Base-by-base conservation (phyloP, 805 yeast species). In the Dipodascus geniculatus region DNA sequence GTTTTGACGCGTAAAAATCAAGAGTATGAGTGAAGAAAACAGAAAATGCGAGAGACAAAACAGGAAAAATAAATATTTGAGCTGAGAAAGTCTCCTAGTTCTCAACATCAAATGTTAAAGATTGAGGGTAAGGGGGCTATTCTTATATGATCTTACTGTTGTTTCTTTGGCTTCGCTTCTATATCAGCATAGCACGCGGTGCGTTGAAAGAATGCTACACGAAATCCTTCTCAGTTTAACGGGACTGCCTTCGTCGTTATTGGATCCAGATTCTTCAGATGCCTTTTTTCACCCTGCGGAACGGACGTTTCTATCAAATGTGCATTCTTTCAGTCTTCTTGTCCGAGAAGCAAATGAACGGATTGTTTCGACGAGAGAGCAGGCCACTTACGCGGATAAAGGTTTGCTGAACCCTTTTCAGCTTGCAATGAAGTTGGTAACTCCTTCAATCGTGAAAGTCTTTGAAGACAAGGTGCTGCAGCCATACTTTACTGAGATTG, bases 171-270 rank as follows among this genome's bases (percentile, higher is more conserved):
- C 8, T n/a, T n/a, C n/a, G 17, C 19, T 42, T 9, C 8, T 42
- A n/a, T 9, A 42, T 42, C 9, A n/a, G 19, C n/a, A n/a, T n/a
- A n/a, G n/a, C n/a, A n/a, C n/a, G n/a, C n/a, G n/a, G n/a, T n/a
- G n/a, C n/a, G n/a, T n/a, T n/a, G n/a, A n/a, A n/a, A n/a, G 33
- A 28, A 61, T 61, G 65, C 55, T 60, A 23, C 64, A 61, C 24
- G 63, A 61, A 44, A 51, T 60, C 9, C 49, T 61, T 54, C 51
- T 61, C 42, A 35, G 24, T 53, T 61, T 42, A 63, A 63, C 48
- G 28, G 48, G 51, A 54, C 57, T 23, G 54, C 55, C 35, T 14
- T 51, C 17, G 52, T 33, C 16, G 49, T 61, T 14, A 49, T 53
- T 24, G 48, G 24, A 16, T 56, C 19, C 14, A 50, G 48, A 35